phyloP scores from a whole-genome alignment of 164 flowering plant species.

The Vitis cinerea region DNA sequence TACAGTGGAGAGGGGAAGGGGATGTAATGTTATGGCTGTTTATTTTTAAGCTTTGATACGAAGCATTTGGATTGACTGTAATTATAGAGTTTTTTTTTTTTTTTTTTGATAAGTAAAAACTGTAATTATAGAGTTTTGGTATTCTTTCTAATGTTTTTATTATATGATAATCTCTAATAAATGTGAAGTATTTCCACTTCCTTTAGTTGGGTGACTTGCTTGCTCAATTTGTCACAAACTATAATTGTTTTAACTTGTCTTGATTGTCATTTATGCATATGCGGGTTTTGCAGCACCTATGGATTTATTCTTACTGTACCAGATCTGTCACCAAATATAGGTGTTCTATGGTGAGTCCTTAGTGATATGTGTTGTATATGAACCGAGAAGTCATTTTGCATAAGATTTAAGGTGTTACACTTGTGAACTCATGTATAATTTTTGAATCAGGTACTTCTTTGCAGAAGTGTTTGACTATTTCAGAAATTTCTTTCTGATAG shows the following conservation, averaged over 20 bases:
- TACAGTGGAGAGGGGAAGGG: no score
- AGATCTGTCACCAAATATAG: conserved; percentile 94
- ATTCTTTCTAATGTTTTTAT: no score
- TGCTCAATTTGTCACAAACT: no score
- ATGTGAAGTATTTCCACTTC: no score
- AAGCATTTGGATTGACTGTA: no score
- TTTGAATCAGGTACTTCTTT: conserved; percentile 86
- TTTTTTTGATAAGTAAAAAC: no score
- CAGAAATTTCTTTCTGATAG: conserved; percentile 82
- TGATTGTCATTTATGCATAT: conserved; percentile 1
- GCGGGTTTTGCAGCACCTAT: conserved; percentile 70
- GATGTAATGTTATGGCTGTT: no score
- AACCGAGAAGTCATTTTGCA: not conserved
- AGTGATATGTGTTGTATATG: conserved; percentile 5
- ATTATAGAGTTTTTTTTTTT: no score
- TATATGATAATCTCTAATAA: no score
- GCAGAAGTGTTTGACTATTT: conserved; percentile 97
- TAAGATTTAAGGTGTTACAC: not conserved
- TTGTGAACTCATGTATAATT: conserved; percentile 1
- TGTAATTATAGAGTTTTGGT: no score
- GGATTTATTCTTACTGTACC: conserved; percentile 86
- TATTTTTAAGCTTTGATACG: no score
- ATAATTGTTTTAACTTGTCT: not conserved
- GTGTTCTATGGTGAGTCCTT: conserved; percentile 79
- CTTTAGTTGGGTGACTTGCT: no score